Base-by-base conservation (phyloP, 352 stramenopile species). In the Phytophthora idaei region DNA sequence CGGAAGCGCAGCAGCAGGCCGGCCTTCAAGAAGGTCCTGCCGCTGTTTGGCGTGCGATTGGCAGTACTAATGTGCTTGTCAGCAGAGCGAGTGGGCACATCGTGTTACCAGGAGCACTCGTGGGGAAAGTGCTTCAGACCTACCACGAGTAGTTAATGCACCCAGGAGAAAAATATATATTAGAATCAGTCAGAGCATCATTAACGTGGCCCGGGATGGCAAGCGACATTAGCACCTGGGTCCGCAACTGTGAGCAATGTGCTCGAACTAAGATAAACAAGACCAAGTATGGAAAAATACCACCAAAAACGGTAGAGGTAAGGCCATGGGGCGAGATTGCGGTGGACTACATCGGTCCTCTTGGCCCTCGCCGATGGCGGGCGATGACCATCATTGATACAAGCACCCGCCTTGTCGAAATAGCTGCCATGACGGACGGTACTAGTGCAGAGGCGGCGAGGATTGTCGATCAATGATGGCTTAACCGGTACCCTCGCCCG, bases 361-460 rank as follows among this genome's bases (percentile, higher is more conserved):
- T 21, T 21, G 17, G 17, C 17, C 17, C 0, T 54, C 1, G 44
- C 4, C 29, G 14, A 7, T 54, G 28, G 42, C 15, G 54, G 29
- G 54, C 44, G 0, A 7, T 57, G 10, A 64, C 57, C 1, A 64
- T 64, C 14, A 56, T 64, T 11, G 57, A 64, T 25, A 63, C 32
- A 0, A 44, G 32, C 28, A 63, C 56, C 0, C 3, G 56, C 3
- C 17, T 63, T 0, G 2, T 56, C 0, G 56, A 63, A 32, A 42
- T 56, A 9, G 15, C 21, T 1, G 42, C 8, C 15, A 56, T 49
- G 32, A 15, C 44, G 0, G 45, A 63, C 3, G 45, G 56, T 2
- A 56, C 45, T n/a, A 63, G 56, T 9, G 45, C 56, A 7, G 56
- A 58, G 29, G 48, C 48, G 11, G 58, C 48, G 0, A 39, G 39